Evolutionary conservation across 148 eudicot species (phyloP), one percentile per base, ranked within the genome.

Genomic region (Diospyros kaki): DNA sequence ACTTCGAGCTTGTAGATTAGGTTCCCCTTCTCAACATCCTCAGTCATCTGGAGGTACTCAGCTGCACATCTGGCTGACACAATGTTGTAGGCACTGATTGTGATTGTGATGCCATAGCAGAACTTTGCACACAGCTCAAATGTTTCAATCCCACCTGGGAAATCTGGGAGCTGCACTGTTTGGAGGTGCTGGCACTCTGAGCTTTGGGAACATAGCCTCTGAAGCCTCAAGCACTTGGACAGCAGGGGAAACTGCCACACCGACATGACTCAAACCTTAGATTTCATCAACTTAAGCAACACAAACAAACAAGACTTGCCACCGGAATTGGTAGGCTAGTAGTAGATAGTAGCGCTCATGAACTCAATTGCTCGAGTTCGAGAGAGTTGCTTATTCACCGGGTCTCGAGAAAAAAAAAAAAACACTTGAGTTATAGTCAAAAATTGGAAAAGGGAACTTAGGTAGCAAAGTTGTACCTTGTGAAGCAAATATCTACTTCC

Each of bases 51-150:
- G 10, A 91, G 91, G 58, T 86, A 91, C 58, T 91, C 90, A 0
- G 97, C 87, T 1, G 91, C 97, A 45, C 93, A 89, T 0, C 88
- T 82, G 0, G 72, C 78, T 0, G 93, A 48, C 4, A 48, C 52
- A 48, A 48, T 48, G 52, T 48, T 92, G 84, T 81, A 79, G 52
- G 94, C 92, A 75, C 92, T 88, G 14, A 92, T 72, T 50, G 92
- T 90, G 84, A 90, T 83, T 50, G 94, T 89, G 74, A 92, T 92
- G n/a, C 91, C 93, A 75, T 91, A 91, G 71, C 93, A 91, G 78
- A 91, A 91, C 56, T 89, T 91, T 1, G 93, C 97, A 71, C 97
- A 92, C 14, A 88, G 69, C 71, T 92, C 97, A 73, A 92, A 89
- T 13, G 92, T 74, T 62, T 90, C 94, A 17, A 70, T 69, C 1